Evolutionary conservation across 1,284 basidiomycete species (phyloP).

Genomic region (Papiliotrema laurentii): DNA sequence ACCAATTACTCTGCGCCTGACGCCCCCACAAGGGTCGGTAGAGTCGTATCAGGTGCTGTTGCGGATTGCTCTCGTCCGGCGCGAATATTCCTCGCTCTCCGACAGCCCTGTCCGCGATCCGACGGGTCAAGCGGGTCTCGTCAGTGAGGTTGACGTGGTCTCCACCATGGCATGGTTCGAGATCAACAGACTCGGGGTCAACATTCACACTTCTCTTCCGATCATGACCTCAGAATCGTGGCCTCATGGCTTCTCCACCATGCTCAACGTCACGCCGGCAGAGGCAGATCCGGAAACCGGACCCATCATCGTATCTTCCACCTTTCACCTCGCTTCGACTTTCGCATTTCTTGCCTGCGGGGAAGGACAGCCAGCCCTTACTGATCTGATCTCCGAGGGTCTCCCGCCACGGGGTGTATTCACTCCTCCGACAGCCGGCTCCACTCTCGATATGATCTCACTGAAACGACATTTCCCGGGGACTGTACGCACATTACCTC

Average conservation of each 20-base stretch:
- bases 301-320: slow-evolving; percentile 35
- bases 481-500: slow-evolving; percentile 38
- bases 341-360: slow-evolving; percentile 31
- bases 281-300: background rate
- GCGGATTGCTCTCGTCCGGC: slow-evolving; percentile 19
- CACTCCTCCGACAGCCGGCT: slow-evolving; percentile 8
- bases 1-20: slow-evolving; percentile 27
- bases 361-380: slow-evolving; percentile 8
- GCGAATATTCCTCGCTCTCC: slow-evolving; percentile 18
- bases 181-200: slow-evolving; percentile 8
- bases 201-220: slow-evolving; percentile 16
- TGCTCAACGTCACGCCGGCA: slow-evolving; percentile 23
- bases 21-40: slow-evolving; percentile 16
- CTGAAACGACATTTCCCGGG: slow-evolving; percentile 21
- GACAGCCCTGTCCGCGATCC: slow-evolving; percentile 8
- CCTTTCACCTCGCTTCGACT: slow-evolving; percentile 40
- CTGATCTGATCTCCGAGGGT: background rate
- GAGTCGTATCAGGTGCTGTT: slow-evolving; percentile 20
- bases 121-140: slow-evolving; percentile 13
- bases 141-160: slow-evolving; percentile 44
- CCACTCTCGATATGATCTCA: slow-evolving; percentile 11
- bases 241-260: slow-evolving; percentile 26
- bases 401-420: slow-evolving; percentile 16
- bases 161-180: slow-evolving; percentile 46
- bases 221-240: slow-evolving; percentile 15